Conservation (phyloP, 139 green algal genomes). For the Raphidocelis subcapitata region DNA sequence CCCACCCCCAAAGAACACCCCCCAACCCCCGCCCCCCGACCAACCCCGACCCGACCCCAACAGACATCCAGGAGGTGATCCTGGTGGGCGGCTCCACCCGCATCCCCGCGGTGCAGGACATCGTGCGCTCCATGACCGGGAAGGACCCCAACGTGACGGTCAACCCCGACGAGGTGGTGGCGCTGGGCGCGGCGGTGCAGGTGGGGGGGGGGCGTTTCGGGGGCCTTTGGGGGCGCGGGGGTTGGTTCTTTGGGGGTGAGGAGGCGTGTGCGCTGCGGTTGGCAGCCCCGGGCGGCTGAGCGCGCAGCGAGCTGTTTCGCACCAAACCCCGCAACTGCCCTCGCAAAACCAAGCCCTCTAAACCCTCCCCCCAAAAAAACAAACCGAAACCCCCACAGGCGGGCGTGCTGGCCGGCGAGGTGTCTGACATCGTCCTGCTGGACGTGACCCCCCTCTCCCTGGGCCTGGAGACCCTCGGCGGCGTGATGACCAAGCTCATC, state of each 20-base stretch:
- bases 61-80: conserved; percentile 68
- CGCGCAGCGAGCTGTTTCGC: no score
- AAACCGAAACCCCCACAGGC: no score
- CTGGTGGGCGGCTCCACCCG: conserved; percentile 96
- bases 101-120: conserved; percentile 93
- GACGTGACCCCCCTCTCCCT: conserved; percentile 97
- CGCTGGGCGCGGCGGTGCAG: conserved; percentile 97
- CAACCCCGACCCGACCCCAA: no score
- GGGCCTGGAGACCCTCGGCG: conserved; percentile 96
- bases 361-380: no score
- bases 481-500: conserved; percentile 98
- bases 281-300: no score
- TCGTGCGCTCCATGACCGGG: conserved; percentile 89
- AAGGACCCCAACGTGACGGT: conserved; percentile 97
- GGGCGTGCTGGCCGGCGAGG: conserved; percentile 60
- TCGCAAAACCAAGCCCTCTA: not conserved
- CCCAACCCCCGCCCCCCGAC: no score
- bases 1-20: no score
- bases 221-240: not conserved
- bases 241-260: not conserved
- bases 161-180: conserved; percentile 99
- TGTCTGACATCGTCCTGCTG: conserved; percentile 96
- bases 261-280: no score
- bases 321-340: not conserved
- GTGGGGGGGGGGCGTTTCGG: conserved; percentile 53